Evolutionary conservation across 2,329 filamentous ascomycete species (phyloP), one percentile per base, ranked within the genome.

Genomic region (Chrysoporthe puriensis): DNA sequence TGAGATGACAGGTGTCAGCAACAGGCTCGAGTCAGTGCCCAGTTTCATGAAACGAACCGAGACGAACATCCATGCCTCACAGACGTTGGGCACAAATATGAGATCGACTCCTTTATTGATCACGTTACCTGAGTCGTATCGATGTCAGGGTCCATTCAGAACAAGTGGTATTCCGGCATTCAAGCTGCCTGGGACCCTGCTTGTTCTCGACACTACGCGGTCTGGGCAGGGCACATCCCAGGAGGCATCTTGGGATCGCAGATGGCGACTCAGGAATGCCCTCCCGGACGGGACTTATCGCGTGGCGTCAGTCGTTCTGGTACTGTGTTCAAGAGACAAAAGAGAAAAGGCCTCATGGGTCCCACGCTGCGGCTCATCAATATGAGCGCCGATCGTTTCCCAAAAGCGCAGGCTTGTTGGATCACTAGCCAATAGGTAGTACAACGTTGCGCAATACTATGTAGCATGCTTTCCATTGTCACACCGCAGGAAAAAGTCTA

Each of bases 91-190:
- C 54, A 57, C 32, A 6, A 57, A 34, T 57, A 57, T 40, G 18
- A 36, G 54, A 57, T 57, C 54, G 14, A 40, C 34, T 18, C 7
- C 3, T 13, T 13, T 40, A 14, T 13, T 8, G 54, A 34, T 57
- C 54, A 57, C 54, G 54, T 57, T 57, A 57, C 54, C 54, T 57
- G 54, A 40, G 6, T 57, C 16, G 50, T 34, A 54, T 16, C 26
- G 4, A 54, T 4, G 2, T 54, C 50, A 54, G 50, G 50, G 50
- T 34, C 50, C 50, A 54, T 54, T 26, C 50, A 54, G 26, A 32
- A 40, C 11, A 34, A 8, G 16, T 32, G 11, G 16, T 32, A 13
- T 26, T 32, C 21, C 48, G 48, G 48, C 48, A 52, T 13, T 32
- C 48, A 4, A 52, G 21, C 21, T 32, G 48, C 48, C 48, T 26